Conservation (phyloP, 768 basidiomycete species). For the Rubroboletus satanas region DNA sequence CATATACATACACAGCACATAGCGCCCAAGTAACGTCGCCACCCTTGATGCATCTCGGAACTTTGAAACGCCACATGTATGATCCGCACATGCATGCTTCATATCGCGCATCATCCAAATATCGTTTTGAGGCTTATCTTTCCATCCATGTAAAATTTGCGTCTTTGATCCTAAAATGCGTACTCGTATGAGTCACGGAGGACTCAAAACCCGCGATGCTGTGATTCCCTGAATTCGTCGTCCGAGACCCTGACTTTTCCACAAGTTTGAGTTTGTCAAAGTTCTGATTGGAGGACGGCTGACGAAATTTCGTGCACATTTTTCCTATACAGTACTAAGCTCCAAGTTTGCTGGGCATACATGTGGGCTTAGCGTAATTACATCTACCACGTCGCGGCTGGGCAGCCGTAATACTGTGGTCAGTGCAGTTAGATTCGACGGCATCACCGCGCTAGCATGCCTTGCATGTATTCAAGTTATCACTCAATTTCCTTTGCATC, state of each 20-base stretch:
- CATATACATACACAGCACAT: background rate
- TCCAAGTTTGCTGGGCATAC: too few relatives aligned
- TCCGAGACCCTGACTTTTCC: background rate
- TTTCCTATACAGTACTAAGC: background rate
- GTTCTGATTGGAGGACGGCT: background rate
- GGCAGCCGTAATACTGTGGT: too few relatives aligned
- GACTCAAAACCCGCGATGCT: background rate
- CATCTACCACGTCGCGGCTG: too few relatives aligned
- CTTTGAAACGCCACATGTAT: background rate
- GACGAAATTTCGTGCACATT: too few relatives aligned
- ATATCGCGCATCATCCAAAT: too few relatives aligned
- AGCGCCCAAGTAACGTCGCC: background rate
- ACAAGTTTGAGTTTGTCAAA: background rate
- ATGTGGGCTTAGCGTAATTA: too few relatives aligned
- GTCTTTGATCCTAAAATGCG: too few relatives aligned
- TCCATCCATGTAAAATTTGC: background rate
- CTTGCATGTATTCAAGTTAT: too few relatives aligned
- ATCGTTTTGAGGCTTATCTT: background rate
- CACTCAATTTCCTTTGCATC: too few relatives aligned
- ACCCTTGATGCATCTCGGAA: background rate
- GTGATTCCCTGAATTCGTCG: background rate
- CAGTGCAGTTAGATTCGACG: too few relatives aligned
- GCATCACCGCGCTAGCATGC: too few relatives aligned
- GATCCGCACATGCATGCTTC: background rate
- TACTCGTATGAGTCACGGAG: background rate